Base-by-base conservation (phyloP, 2,329 filamentous ascomycete species). In the Paracoccidioides lutzii region DNA sequence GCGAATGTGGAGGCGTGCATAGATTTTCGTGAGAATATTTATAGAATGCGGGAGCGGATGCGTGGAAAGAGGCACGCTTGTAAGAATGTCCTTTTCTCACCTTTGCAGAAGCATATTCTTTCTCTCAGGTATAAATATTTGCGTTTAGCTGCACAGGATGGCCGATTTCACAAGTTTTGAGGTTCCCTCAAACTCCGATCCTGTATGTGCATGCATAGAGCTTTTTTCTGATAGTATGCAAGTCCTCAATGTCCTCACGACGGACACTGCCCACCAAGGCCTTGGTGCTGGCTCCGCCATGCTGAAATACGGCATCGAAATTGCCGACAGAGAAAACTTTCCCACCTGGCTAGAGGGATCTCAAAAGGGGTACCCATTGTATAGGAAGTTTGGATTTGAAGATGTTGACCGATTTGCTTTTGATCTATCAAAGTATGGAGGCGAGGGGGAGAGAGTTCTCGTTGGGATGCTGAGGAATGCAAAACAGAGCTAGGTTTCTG, bases 241-340 rank as follows among this genome's bases (percentile, higher is more conserved):
- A 52, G 70, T 68, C 49, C 61, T 73, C 5, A 58, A 62, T 3
- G 38, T 64, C 1, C 63, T 75, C 4, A 63, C 65, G 5, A 71
- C 70, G 8, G 62, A 68, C n/a, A 63, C 63, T 0, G 59, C 62
- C 14, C 65, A 60, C 54, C 63, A 67, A 43, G 59, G 66, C 2
- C 59, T 58, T 38, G 66, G 66, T 5, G 55, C 67, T 15, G 67
- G 64, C 10, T 61, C 60, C 2, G 57, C 61, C 35, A 53, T 69
- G 12, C 49, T 69, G n/a, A 53, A 58, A 55, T 55, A 61, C 35
- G 64, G 66, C 4, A 54, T 64, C 37, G 55, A 60, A 10, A 46
- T 63, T 43, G 65, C 59, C 14, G 53, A 59, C 7, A 49, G 59
- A 9, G 52, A 61, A 40, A 62, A 61, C 6, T 5, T 67, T 15